Percentiles rank a stretch among this genome's conserved stretches.
phyloP scores from a whole-genome alignment of 805 yeast genomes.

The Cyberlindnera mississippiensis region DNA sequence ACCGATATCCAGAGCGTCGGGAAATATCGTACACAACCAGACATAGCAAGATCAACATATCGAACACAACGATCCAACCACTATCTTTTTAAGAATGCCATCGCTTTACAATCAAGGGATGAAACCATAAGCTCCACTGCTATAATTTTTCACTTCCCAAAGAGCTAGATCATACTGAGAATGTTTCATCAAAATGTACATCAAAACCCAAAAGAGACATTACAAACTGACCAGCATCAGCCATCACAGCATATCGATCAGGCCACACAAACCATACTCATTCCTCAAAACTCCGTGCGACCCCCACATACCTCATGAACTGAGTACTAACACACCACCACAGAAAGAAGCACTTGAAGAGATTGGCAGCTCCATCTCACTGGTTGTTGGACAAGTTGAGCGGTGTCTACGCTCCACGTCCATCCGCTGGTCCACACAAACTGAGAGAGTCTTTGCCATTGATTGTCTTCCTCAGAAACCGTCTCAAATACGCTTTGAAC shows the following conservation, averaged over 20 bases:
- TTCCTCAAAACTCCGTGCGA: no score
- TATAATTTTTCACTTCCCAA: no score
- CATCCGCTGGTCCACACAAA: conserved; percentile 99
- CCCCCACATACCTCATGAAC: background rate
- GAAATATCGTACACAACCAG: background rate
- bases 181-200: no score
- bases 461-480: conserved; percentile 95
- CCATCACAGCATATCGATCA: background rate
- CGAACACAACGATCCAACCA: no score
- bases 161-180: no score
- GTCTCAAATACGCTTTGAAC: conserved; percentile 97
- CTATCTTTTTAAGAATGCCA: no score
- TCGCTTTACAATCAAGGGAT: no score
- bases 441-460: conserved; percentile 97
- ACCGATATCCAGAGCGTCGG: background rate
- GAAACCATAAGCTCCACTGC: no score
- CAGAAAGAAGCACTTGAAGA: conserved; percentile 98
- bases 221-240: no score
- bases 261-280: background rate
- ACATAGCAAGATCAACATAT: no score
- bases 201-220: no score
- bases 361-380: conserved; percentile 99
- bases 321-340: conserved; percentile 23
- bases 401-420: conserved; percentile 99
- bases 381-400: conserved; percentile 99